Base-by-base conservation (phyloP, 148 eudicot genomes). In the Chenopodium suecicum region DNA sequence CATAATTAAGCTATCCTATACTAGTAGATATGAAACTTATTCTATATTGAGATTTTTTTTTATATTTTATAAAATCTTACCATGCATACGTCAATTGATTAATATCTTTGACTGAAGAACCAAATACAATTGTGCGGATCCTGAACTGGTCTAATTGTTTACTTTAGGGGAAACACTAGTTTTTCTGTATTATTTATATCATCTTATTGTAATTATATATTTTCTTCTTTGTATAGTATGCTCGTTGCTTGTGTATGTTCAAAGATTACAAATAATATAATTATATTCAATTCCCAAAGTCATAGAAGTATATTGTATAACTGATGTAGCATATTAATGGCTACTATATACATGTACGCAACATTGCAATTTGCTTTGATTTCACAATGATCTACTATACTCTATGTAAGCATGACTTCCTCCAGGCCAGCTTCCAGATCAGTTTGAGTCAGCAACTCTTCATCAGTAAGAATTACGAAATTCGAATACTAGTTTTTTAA, bases 361-460 rank as follows among this genome's bases (percentile, higher is more conserved):
- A 37, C 66, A 62, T n/a, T 19, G 47, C 44, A 37, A 37, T 13
- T 37, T 32, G 47, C 73, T 70, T 17, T 70, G 25, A 70, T 16
- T 20, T 70, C 0, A 13, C 29, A n/a, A n/a, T 65, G 46, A 37
- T 48, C 20, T 3, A 17, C 20, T 41, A 37, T 32, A 48, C 10
- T 3, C 19, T 13, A 67, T 10, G 34, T 17, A 46, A 41, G 60
- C 56, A 46, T 41, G 58, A 73, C 76, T 73, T 23, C 29, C n/a
- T 44, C 75, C 27, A 50, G 4, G 3, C 44, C 41, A 32, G 17
- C 7, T 70, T 73, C 76, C 76, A 73, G 27, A 47, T 73, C 60
- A 73, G 9, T 25, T 73, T 73, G 76, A 73, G 76, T 73, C 60
- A 73, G 58, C 60, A 17, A 34, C 44, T 25, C 37, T 66, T 66